Evolutionary conservation across 2,329 filamentous ascomycete genomes (phyloP), one percentile per base, ranked within the genome.

Genomic region (Fusarium cyanostomum): DNA sequence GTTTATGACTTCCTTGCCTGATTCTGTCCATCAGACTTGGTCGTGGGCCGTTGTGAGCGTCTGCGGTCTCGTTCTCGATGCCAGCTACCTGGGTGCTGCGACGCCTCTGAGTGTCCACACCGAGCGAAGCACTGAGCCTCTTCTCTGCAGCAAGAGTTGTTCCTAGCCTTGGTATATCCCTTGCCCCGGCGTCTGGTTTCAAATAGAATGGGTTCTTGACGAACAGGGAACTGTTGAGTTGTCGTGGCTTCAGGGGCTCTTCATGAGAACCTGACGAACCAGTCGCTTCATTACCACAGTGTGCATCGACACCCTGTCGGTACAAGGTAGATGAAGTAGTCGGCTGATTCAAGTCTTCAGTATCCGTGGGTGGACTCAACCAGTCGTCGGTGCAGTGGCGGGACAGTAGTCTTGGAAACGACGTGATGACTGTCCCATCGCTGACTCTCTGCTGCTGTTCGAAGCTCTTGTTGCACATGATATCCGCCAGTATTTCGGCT

Each of bases 301-400:
- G 74, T 5, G 75, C 72, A 58, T 78, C 75, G 5, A 76, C 62
- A 1, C 72, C 75, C 12, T 68, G 62, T n/a, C 55, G 56, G 26
- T 76, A 75, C 37, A 73, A 28, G 10, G 68, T 65, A 5, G 64
- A 52, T 2, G 52, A 38, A 11, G 37, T 24, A 10, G 21, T 6
- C 6, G 26, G 8, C 13, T 34, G 27, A 4, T 51, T 59, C 15
- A 61, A 26, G 3, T 68, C 61, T 12, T 70, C 62, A 2, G 70
- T 43, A 1, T 62, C 58, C 1, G 49, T 46, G 2, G 67, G 66
- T 3, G 74, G 68, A 7, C 59, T 72, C n/a, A 71, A 39, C 73
- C 73, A 75, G 6, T 77, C 76, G 9, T 64, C 56, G 1, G 75
- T 78, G 35, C 70, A 73, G 8, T 73, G 70, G 6, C 75, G 71